Conservation (phyloP, 2,329 filamentous ascomycete genomes). For the Paraphaeosphaeria minitans region DNA sequence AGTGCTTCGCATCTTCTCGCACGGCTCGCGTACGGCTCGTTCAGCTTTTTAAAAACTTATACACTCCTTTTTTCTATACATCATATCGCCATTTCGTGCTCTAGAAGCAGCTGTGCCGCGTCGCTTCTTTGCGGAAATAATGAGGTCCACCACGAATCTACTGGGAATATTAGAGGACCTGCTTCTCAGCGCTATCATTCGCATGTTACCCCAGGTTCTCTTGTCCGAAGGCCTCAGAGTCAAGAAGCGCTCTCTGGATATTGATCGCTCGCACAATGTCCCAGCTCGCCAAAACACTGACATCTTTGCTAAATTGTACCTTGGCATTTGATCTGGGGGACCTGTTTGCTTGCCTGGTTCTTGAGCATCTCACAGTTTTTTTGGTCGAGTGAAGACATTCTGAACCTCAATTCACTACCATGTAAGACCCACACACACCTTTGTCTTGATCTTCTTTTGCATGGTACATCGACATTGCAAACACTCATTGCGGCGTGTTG, state of each 20-base stretch:
- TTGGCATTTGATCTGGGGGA: no score
- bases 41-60: background rate
- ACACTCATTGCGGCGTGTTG: background rate
- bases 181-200: no score
- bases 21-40: no score
- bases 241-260: conserved; percentile 5
- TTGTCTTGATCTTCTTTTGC: no score
- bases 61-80: background rate
- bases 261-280: conserved; percentile 3
- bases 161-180: background rate
- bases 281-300: no score
- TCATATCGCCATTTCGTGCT: background rate
- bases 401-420: no score
- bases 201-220: background rate
- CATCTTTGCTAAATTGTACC: no score
- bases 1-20: background rate
- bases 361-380: no score
- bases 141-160: background rate
- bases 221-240: background rate
- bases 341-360: no score
- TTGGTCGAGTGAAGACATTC: no score
- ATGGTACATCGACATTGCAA: background rate
- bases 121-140: background rate
- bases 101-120: no score
- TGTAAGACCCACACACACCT: no score